Percentiles rank a stretch among this genome's conserved stretches.
These are phyloP conservation scores for Penicillium sp. DNA, from an alignment of 2,329 filamentous ascomycete species.

Conservation along the genomic window DNA sequence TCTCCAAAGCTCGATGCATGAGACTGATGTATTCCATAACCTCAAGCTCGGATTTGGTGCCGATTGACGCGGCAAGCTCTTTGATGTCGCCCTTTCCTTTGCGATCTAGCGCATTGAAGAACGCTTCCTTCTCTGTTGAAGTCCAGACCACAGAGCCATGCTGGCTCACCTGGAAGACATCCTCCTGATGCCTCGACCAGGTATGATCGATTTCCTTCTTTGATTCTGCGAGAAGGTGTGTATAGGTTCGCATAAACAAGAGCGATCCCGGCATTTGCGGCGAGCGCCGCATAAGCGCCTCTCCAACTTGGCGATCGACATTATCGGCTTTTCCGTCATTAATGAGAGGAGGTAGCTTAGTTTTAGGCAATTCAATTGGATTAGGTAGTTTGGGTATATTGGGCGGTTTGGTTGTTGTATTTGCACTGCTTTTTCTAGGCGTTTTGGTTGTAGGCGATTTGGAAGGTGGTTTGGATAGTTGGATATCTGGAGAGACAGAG, in stretches of 20 bases:
- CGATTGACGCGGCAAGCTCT: slow-evolving; percentile 64
- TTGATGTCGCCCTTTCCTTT: slow-evolving; percentile 64
- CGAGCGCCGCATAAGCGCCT: slow-evolving; percentile 5
- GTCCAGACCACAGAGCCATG: slow-evolving; percentile 73
- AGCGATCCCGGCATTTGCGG: slow-evolving; percentile 28
- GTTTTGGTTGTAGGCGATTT: neutral
- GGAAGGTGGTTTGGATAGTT: neutral
- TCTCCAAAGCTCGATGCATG: slow-evolving; percentile 55
- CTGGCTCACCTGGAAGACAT: slow-evolving; percentile 52
- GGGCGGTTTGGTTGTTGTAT: no score
- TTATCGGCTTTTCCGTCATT: neutral
- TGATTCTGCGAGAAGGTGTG: slow-evolving; percentile 56
- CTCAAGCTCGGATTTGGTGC: slow-evolving; percentile 73
- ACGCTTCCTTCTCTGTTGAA: slow-evolving; percentile 65
- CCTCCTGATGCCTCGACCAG: slow-evolving; percentile 8
- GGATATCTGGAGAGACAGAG: slow-evolving; percentile 3
- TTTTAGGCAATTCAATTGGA: neutral
- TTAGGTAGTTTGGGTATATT: no score
- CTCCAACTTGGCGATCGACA: neutral
- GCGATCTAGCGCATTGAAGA: slow-evolving; percentile 67
- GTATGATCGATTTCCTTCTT: slow-evolving; percentile 45
- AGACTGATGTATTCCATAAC: slow-evolving; percentile 68
- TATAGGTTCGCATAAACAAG: slow-evolving; percentile 55
- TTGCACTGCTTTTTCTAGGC: no score
- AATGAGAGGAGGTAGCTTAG: neutral